phyloP scores from a whole-genome alignment of 2,329 filamentous ascomycete genomes.

The Aulographum hederae region DNA sequence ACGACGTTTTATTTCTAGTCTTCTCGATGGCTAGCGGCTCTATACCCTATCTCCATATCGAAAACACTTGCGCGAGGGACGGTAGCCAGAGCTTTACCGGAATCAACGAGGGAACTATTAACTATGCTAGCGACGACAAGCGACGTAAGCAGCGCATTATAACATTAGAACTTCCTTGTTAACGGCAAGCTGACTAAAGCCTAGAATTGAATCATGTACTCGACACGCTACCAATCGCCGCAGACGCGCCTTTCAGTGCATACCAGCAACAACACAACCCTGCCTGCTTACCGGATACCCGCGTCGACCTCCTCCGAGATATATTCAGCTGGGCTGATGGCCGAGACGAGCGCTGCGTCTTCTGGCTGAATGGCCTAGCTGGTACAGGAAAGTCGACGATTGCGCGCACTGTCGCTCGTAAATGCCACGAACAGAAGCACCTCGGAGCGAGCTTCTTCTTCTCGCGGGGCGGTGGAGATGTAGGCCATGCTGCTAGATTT shows the following conservation, averaged over 20 bases:
- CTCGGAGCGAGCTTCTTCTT: constrained; percentile 5
- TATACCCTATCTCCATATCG: no score
- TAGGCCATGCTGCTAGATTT: constrained; percentile 1
- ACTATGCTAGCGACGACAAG: no score
- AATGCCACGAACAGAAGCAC: not conserved
- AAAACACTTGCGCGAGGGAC: no score
- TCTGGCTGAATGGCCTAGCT: constrained; percentile 4
- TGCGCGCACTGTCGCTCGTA: constrained; percentile 2
- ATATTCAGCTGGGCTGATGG: constrained; percentile 6
- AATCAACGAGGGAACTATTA: no score
- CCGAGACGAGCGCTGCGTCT: constrained; percentile 2
- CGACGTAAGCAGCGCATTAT: no score
- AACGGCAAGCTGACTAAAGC: not conserved
- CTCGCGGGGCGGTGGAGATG: constrained; percentile 6
- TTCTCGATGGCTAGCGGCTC: no score
- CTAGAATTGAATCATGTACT: not conserved
- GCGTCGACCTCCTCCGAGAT: constrained; percentile 8
- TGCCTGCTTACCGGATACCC: constrained; percentile 9
- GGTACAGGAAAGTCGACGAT: constrained; percentile 5
- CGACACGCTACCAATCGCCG: constrained; percentile 1
- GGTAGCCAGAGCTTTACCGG: no score
- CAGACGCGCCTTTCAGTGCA: constrained; percentile 5
- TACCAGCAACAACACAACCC: constrained; percentile 8
- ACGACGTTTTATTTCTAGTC: no score
- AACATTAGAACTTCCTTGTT: no score